phyloP scores from a whole-genome alignment of 345 rosid species.

The Leavenworthia alabamica region DNA sequence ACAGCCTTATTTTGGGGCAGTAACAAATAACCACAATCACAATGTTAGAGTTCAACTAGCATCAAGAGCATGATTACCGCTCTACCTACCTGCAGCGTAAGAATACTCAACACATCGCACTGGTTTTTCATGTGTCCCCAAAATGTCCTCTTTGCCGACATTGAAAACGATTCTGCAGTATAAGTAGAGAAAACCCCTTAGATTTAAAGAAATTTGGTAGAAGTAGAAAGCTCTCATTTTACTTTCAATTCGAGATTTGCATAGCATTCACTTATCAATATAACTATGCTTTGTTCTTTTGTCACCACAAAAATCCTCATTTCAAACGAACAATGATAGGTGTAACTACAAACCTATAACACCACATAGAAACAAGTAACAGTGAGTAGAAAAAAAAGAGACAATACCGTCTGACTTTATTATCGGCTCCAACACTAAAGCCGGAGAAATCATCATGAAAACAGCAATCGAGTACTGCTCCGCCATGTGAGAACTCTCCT shows the following conservation, averaged over 20 bases:
- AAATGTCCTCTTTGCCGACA: slow-evolving; percentile 71
- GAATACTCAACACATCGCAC: slow-evolving; percentile 98
- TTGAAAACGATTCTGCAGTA: slow-evolving; percentile 72
- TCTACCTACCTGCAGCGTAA: slow-evolving; percentile 74
- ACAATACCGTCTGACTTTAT: slow-evolving; percentile 75
- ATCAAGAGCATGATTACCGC: not conserved
- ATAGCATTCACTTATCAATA: not conserved
- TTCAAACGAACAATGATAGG: not conserved
- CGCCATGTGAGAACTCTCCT: slow-evolving; percentile 93
- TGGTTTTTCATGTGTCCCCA: slow-evolving; percentile 83
- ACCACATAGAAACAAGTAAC: not conserved
- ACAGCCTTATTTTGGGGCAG: not conserved
- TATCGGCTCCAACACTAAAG: slow-evolving; percentile 78
- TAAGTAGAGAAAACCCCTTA: not conserved
- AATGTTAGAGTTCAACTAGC: not conserved
- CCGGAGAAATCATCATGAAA: slow-evolving; percentile 98
- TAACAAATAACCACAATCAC: slow-evolving; percentile 1
- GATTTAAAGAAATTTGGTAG: not conserved
- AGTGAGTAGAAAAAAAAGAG: not conserved
- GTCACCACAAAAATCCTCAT: too few relatives aligned
- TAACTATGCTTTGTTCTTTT: too few relatives aligned
- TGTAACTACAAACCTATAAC: not conserved
- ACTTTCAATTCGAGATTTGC: not conserved
- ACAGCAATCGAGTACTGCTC: slow-evolving; percentile 95
- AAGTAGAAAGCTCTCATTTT: not conserved